These are phyloP conservation scores for Lotmaria passim DNA, from an alignment of 208 protist genomes.

Conservation along the genomic window DNA sequence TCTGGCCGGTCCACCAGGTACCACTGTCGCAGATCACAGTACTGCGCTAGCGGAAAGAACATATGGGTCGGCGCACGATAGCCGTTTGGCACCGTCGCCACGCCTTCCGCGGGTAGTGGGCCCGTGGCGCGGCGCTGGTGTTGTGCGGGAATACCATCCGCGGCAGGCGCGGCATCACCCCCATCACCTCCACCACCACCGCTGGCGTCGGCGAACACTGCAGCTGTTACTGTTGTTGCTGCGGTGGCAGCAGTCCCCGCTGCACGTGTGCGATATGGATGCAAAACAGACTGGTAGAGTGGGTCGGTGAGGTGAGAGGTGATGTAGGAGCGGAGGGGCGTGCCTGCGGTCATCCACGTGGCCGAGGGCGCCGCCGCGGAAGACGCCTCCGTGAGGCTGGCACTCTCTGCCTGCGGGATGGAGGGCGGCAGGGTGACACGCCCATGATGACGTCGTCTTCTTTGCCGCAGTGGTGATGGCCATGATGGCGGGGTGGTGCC, in stretches of 20 bases:
- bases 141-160: neutral
- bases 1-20: conserved; percentile 3
- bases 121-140: neutral
- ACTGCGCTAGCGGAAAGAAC: neutral
- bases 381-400: neutral
- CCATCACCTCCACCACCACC: neutral
- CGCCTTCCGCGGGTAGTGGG: neutral
- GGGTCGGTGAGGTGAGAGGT: neutral
- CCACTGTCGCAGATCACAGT: conserved; percentile 7
- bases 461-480: neutral
- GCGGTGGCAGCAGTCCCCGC: too few species aligned
- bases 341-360: conserved; percentile 5
- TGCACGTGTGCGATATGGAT: neutral
- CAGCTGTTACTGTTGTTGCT: neutral
- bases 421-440: neutral
- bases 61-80: conserved; percentile 5
- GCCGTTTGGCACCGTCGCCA: neutral
- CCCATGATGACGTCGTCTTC: neutral
- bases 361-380: neutral
- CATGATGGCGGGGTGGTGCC: neutral
- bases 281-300: neutral
- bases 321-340: neutral
- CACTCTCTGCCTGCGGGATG: neutral
- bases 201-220: too few species aligned
- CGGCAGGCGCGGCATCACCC: neutral